phyloP scores from a whole-genome alignment of 305 asterid species.

The Rubia balearica region DNA sequence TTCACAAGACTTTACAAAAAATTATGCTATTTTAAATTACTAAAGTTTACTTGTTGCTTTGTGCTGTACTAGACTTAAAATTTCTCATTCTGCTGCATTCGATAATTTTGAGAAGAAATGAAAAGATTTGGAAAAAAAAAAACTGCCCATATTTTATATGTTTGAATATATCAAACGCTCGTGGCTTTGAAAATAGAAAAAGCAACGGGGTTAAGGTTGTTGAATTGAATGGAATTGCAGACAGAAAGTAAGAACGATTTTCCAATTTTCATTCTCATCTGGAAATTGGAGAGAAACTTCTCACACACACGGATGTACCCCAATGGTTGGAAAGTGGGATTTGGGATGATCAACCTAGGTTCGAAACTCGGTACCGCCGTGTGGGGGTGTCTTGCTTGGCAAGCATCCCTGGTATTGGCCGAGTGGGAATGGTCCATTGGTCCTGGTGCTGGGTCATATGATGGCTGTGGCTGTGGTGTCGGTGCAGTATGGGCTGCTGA shows the following conservation, averaged over 20 bases:
- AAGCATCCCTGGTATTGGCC: too few relatives aligned
- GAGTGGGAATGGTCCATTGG: too few relatives aligned
- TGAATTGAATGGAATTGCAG: conserved; percentile 15
- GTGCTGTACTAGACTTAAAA: neutral
- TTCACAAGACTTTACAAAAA: too few relatives aligned
- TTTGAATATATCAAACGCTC: conserved; percentile 50
- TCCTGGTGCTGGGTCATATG: too few relatives aligned
- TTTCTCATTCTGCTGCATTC: neutral
- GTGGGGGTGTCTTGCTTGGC: too few relatives aligned
- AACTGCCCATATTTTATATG: conserved; percentile 20
- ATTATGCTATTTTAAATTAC: neutral
- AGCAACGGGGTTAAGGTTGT: neutral
- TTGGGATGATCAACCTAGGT: too few relatives aligned
- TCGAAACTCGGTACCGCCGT: too few relatives aligned
- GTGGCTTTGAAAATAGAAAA: conserved; percentile 28
- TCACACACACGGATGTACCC: too few relatives aligned
- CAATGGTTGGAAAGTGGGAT: too few relatives aligned
- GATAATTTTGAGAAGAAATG: neutral
- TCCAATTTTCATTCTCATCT: conserved; percentile 32
- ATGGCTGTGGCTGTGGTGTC: too few relatives aligned
- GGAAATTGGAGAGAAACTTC: conserved; percentile 27
- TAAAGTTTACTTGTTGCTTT: neutral
- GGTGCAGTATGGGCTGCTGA: too few relatives aligned
- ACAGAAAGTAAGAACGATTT: neutral
- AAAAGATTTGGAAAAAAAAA: neutral